phyloP scores from a whole-genome alignment of 441 rosid species.

The Syzygium syzygioides region DNA sequence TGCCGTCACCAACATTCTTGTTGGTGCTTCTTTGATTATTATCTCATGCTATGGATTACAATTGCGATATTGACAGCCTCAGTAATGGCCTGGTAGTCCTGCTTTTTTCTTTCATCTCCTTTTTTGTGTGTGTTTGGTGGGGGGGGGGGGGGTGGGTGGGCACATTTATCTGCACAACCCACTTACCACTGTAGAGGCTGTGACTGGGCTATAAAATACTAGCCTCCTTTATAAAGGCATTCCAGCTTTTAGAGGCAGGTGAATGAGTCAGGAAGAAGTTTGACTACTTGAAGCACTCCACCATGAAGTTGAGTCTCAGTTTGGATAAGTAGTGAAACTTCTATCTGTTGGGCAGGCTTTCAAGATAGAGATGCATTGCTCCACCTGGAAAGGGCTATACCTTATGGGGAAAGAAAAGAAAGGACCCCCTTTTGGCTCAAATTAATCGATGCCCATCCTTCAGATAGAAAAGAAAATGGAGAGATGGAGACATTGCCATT shows the following conservation, averaged over 20 bases:
- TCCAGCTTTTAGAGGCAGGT: background rate
- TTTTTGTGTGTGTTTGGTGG: background rate
- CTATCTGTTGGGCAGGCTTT: background rate
- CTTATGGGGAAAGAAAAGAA: background rate
- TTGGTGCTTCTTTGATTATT: background rate
- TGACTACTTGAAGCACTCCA: background rate
- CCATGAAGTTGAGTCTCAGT: background rate
- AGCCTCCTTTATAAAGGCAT: background rate
- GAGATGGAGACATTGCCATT: background rate
- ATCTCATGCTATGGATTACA: background rate
- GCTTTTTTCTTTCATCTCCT: background rate
- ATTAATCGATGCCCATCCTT: background rate
- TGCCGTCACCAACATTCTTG: background rate
- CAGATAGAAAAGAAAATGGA: background rate
- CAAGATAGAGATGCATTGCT: background rate
- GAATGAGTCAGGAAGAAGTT: background rate
- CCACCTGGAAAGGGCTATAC: background rate
- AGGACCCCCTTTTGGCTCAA: background rate
- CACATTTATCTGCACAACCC: background rate
- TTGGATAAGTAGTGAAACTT: background rate
- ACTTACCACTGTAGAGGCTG: background rate
- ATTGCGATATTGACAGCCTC: background rate
- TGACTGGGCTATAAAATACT: background rate
- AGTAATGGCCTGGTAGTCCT: background rate
- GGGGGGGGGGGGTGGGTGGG: background rate